A percentile compares a stretch with the other conserved stretches of the same genome.
phyloP scores from a whole-genome alignment of 768 basidiomycete genomes.

The Phylloporus sp. region DNA sequence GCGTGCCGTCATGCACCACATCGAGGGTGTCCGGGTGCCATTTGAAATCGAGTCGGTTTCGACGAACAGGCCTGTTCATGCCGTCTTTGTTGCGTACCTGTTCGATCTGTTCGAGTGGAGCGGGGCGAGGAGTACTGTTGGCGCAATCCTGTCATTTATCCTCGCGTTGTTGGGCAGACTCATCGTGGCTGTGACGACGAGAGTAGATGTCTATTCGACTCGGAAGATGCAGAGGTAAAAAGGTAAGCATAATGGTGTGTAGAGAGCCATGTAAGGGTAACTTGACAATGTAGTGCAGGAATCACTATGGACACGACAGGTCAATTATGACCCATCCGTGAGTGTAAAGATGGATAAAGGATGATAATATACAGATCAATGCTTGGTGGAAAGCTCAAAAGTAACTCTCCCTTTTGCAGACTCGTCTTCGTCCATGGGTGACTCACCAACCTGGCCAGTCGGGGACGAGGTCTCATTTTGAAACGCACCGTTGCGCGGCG shows the following conservation, averaged over 20 bases:
- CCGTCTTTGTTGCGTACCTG: constrained; percentile 23
- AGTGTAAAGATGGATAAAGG: not conserved
- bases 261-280: not conserved
- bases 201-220: not conserved
- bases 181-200: not conserved
- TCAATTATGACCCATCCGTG: not conserved
- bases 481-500: constrained; percentile 15
- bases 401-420: constrained; percentile 14
- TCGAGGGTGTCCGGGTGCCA: constrained; percentile 30
- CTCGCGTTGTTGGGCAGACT: constrained; percentile 6
- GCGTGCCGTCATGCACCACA: constrained; percentile 31
- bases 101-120: constrained; percentile 41
- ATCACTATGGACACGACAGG: constrained; percentile 6
- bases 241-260: not conserved
- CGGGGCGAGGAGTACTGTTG: constrained; percentile 32
- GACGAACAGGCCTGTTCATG: constrained; percentile 29
- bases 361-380: not conserved
- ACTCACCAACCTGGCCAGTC: constrained; percentile 6
- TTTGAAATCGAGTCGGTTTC: constrained; percentile 36
- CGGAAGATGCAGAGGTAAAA: constrained; percentile 5
- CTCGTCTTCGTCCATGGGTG: constrained; percentile 14
- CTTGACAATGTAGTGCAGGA: not conserved
- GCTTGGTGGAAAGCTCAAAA: constrained; percentile 19
- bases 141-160: constrained; percentile 20
- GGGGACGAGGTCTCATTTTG: constrained; percentile 21